Base-by-base conservation (phyloP, 805 yeast genomes). In the Tetrapisispora phaffii region DNA sequence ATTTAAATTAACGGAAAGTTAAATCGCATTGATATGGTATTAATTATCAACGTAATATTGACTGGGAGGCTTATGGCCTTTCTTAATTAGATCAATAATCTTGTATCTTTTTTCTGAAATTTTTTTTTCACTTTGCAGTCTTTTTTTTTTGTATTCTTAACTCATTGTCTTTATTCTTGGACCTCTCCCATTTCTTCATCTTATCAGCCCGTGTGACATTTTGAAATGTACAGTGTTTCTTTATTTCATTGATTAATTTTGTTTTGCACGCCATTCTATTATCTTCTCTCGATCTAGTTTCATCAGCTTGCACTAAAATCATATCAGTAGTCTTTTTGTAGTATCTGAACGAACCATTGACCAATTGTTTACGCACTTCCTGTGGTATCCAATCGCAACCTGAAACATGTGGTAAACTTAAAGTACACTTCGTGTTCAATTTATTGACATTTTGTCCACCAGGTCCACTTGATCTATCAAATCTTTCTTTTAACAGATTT, bases 401-500 rank as follows among this genome's bases (percentile, higher is more conserved):
- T 2, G 70, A 60, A 73, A 85, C 72, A 31, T 68, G 59, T 5
- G 61, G 61, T 0, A 80, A 54, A 5, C 75, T 66, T 17, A 85
- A 57, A 0, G 85, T 79, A 7, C 88, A 85, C 54, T 85, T 46
- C 66, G 69, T 57, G 49, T 74, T 72, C 9, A 80, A 71, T 53
- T 85, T 85, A 60, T 85, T 85, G 10, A 86, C 94, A 56, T 86
- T 82, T 53, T 85, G 95, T 0, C 95, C 95, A 1, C 95, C 95
- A 0, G 95, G 86, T 0, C 95, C 95, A 29, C 88, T 76, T 0
- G 93, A 74, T 47, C 89, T 62, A 45, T 60, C 65, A 43, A 50
- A 64, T 21, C 60, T 55, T 12, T 52, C 47, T 12, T 39, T 26
- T 37, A 60, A 55, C 41, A 46, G 23, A 12, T 44, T 47, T 19